Evolutionary conservation across 805 yeast species (phyloP).

Genomic region (Wickerhamomyces alni): DNA sequence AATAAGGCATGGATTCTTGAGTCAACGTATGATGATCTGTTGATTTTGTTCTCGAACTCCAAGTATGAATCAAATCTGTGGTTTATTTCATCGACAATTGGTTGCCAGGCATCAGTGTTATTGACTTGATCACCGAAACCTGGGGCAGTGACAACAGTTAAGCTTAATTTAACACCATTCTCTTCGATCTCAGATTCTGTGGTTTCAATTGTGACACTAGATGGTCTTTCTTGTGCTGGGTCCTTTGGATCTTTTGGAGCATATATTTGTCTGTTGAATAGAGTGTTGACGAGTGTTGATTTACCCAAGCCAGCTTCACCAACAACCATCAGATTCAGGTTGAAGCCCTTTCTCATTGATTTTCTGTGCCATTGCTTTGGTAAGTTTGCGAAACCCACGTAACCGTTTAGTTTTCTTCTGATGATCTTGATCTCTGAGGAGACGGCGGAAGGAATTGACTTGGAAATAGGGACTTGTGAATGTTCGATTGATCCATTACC

Average conservation of each 20-base stretch:
- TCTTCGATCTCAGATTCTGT: conserved; percentile 77
- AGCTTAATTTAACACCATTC: conserved; percentile 81
- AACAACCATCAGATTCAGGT: conserved; percentile 81
- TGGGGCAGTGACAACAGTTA: conserved; percentile 84
- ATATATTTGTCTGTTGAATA: conserved; percentile 67
- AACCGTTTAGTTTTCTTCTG: conserved; percentile 80
- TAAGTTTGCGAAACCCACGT: conserved; percentile 94
- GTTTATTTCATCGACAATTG: conserved; percentile 86
- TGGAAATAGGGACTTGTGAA: conserved; percentile 1
- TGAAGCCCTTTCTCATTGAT: conserved; percentile 84
- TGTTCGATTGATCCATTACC: neutral
- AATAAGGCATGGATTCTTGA: conserved; percentile 88
- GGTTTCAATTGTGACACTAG: conserved; percentile 52
- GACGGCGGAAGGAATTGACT: conserved; percentile 17
- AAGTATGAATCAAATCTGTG: conserved; percentile 79
- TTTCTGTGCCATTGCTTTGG: conserved; percentile 99
- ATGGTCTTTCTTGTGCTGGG: conserved; percentile 38
- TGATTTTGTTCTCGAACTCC: conserved; percentile 82
- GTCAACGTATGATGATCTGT: conserved; percentile 67
- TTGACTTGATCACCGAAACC: conserved; percentile 92
- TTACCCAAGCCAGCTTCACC: conserved; percentile 93
- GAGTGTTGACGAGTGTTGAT: conserved; percentile 84
- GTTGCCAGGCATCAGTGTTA: conserved; percentile 77
- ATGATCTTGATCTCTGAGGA: conserved; percentile 50
- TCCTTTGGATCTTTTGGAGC: conserved; percentile 31